Evolutionary conservation across 208 protist species (phyloP), one percentile per base, ranked within the genome.

Genomic region (Chromosphaera perkinsii): DNA sequence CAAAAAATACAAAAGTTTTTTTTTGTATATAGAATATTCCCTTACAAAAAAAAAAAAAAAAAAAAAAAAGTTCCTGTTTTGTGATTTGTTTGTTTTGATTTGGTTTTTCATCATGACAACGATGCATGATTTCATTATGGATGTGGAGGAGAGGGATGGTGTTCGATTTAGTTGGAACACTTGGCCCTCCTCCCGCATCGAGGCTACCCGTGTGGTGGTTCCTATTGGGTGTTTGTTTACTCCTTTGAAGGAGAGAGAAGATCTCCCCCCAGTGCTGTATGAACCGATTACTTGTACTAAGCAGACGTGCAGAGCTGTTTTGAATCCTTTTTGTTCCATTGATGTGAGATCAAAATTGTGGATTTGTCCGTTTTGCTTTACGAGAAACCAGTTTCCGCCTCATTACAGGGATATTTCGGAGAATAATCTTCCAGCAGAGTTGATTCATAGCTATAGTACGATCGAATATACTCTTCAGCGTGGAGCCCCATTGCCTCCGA

Each of bases 191-290:
- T 91, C 86, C 54, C 85, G 91, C 22, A 60, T 97, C n/a, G 94
- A 97, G 56, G 54, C 51, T 1, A 32, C 17, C 9, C 52, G 57
- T 83, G 80, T 95, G 81, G 85, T 97, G 27, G 86, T 96, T 1
- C 94, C 94, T 26, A 83, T 97, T 32, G 92, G 90, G 12, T 92
- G 87, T 63, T 71, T 97, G 47, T 97, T 96, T 80, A 93, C 93
- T 20, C 95, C 95, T 22, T 79, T 98, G 36, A 94, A 91, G 58
- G 56, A 81, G 49, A 63, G 81, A 0, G 86, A 87, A 29, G 73
- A 76, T 12, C 78, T 90, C 61, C 60, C 78, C 3, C 51, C 69
- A 20, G 70, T 98, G 24, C 64, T 72, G 32, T 96, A 95, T 54
- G 90, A 95, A 32, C 95, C 94, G 3, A 76, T 97, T 14, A 54